phyloP scores from a whole-genome alignment of 345 rosid genomes.

The Corchorus olitorius region DNA sequence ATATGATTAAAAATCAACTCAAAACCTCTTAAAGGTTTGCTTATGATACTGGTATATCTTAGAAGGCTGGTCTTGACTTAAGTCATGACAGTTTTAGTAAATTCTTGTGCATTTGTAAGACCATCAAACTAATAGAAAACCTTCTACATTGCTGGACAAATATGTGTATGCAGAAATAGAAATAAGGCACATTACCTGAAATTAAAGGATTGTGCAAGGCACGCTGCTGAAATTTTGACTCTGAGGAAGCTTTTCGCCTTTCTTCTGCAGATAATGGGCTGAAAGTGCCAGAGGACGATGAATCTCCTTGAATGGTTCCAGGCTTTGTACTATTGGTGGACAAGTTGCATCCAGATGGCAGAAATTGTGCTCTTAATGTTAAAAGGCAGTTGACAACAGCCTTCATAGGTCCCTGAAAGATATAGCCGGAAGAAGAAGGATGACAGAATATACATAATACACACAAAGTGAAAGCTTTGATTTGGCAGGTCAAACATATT shows the following conservation, averaged over 20 bases:
- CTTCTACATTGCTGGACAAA: too few relatives aligned
- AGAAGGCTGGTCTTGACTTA: background rate
- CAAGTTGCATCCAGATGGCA: constrained; percentile 30
- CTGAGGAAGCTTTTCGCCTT: constrained; percentile 43
- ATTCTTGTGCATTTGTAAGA: background rate
- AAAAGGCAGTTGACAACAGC: constrained; percentile 52
- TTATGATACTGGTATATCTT: background rate
- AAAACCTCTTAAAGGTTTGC: background rate
- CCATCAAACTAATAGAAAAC: background rate
- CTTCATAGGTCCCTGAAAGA: constrained; percentile 57
- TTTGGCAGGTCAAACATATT: background rate
- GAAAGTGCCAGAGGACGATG: constrained; percentile 27
- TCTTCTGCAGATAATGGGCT: constrained; percentile 54
- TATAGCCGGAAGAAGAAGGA: background rate
- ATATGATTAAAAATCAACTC: background rate
- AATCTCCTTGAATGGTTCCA: constrained; percentile 27
- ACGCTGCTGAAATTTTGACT: constrained; percentile 57
- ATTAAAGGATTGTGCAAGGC: constrained; percentile 43
- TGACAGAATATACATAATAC: background rate
- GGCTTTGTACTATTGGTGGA: constrained; percentile 16
- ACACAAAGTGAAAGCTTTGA: background rate
- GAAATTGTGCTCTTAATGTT: constrained; percentile 36
- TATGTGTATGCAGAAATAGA: constrained; percentile 6
- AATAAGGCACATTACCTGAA: constrained; percentile 37
- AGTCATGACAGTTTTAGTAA: background rate